Evolutionary conservation across 352 stramenopile genomes (phyloP).

Genomic region (Globisporangium ultimum): DNA sequence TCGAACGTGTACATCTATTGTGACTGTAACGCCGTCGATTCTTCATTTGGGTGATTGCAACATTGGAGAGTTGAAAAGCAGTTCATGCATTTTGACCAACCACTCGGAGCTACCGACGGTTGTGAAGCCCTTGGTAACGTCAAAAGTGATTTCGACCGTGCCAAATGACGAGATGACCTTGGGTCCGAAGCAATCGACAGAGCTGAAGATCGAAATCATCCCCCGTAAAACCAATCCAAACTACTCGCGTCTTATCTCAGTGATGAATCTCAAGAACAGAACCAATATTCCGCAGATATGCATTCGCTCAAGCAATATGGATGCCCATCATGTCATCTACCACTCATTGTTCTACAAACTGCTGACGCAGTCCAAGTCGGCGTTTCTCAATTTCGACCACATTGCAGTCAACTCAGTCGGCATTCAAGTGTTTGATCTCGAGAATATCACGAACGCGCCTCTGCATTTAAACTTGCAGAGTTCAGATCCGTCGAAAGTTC

Average conservation of each 20-base stretch:
- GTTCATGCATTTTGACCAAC: slow-evolving; percentile 85
- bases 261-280: slow-evolving; percentile 88
- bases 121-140: slow-evolving; percentile 84
- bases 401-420: slow-evolving; percentile 81
- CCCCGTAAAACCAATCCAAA: slow-evolving; percentile 88
- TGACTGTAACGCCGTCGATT: slow-evolving; percentile 82
- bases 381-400: slow-evolving; percentile 88
- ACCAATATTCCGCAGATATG: slow-evolving; percentile 83
- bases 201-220: slow-evolving; percentile 90
- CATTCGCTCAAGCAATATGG: slow-evolving; percentile 89
- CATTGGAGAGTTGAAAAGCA: slow-evolving; percentile 87
- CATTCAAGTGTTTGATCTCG: slow-evolving; percentile 86
- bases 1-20: slow-evolving; percentile 83
- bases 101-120: slow-evolving; percentile 86
- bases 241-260: slow-evolving; percentile 83
- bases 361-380: slow-evolving; percentile 76
- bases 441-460: slow-evolving; percentile 85
- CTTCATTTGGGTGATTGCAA: slow-evolving; percentile 87
- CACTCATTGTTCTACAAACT: slow-evolving; percentile 90
- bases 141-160: slow-evolving; percentile 87
- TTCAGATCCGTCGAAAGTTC: slow-evolving; percentile 65
- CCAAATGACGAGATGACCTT: slow-evolving; percentile 87
- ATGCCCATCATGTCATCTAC: slow-evolving; percentile 89
- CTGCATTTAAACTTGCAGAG: slow-evolving; percentile 79
- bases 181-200: slow-evolving; percentile 81